phyloP scores from a whole-genome alignment of 1,284 basidiomycete species.

The Ceratobasidium sp. region DNA sequence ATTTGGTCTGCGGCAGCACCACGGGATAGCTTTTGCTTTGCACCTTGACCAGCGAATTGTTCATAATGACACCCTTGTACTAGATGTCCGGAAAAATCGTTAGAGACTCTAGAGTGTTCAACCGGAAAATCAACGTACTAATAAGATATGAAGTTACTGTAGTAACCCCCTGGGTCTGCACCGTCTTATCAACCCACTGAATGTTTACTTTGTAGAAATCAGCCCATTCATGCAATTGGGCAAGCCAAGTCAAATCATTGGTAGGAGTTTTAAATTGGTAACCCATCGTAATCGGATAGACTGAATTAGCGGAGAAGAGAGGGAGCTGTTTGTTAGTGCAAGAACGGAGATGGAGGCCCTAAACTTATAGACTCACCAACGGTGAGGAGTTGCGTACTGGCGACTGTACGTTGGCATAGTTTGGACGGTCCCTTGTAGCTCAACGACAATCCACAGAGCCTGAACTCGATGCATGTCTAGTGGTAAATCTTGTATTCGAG shows the following conservation, averaged over 20 bases:
- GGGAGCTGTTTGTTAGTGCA: not conserved
- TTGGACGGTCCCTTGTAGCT: not conserved
- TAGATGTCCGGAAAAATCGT: not conserved
- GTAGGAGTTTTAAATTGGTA: not conserved
- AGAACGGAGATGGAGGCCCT: not conserved
- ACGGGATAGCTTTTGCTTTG: not conserved
- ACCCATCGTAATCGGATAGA: not conserved
- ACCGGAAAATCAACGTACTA: not conserved
- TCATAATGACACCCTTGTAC: slow-evolving; percentile 17
- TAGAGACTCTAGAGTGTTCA: not conserved
- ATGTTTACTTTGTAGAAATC: not conserved
- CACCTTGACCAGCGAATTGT: not conserved
- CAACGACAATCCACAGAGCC: not conserved
- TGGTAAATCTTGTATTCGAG: no score
- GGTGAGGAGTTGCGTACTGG: not conserved
- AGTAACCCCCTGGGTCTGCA: not conserved
- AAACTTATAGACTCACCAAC: not conserved
- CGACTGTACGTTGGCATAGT: not conserved
- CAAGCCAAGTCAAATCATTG: not conserved
- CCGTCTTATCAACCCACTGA: not conserved
- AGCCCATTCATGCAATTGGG: slow-evolving; percentile 20
- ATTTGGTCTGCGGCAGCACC: not conserved
- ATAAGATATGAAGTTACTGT: slow-evolving; percentile 6
- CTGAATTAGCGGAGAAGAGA: not conserved
- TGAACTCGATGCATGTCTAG: no score